phyloP scores from a whole-genome alignment of 2,329 filamentous ascomycete species.

The Cytospora mali region DNA sequence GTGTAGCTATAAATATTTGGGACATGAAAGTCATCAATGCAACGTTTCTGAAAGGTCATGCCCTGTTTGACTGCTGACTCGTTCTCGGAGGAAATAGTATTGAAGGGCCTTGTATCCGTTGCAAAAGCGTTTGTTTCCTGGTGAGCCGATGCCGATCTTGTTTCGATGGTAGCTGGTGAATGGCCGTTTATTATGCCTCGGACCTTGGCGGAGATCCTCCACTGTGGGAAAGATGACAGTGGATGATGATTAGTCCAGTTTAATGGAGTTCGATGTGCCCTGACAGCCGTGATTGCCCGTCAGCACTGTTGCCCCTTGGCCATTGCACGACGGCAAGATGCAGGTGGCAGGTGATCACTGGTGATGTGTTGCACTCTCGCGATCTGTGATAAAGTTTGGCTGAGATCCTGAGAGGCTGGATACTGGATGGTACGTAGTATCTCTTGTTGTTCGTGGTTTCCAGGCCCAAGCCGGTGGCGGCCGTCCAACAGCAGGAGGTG shows the following conservation, averaged over 20 bases:
- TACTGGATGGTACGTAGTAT: background rate
- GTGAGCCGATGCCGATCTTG: background rate
- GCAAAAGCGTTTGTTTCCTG: background rate
- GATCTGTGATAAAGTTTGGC: background rate
- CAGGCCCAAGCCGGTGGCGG: background rate
- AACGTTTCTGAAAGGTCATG: background rate
- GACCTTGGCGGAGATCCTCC: conserved; percentile 20
- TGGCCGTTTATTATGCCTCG: conserved; percentile 2
- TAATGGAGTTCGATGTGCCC: conserved; percentile 1
- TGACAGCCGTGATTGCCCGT: too few species aligned
- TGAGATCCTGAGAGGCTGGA: background rate
- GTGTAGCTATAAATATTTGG: conserved; percentile 17
- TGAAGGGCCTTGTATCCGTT: background rate
- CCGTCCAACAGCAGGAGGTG: too few species aligned
- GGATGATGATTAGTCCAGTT: conserved; percentile 2
- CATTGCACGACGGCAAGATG: conserved; percentile 10
- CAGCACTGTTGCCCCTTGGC: conserved; percentile 7
- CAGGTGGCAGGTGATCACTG: background rate
- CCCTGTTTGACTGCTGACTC: background rate
- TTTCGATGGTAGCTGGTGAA: conserved; percentile 11
- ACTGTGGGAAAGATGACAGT: background rate
- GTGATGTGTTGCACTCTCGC: background rate
- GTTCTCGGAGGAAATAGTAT: background rate
- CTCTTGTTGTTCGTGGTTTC: background rate
- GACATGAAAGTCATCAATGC: conserved; percentile 3